Evolutionary conservation across 768 basidiomycete species (phyloP), one percentile per base, ranked within the genome.

Genomic region (Termitomyces sp.): DNA sequence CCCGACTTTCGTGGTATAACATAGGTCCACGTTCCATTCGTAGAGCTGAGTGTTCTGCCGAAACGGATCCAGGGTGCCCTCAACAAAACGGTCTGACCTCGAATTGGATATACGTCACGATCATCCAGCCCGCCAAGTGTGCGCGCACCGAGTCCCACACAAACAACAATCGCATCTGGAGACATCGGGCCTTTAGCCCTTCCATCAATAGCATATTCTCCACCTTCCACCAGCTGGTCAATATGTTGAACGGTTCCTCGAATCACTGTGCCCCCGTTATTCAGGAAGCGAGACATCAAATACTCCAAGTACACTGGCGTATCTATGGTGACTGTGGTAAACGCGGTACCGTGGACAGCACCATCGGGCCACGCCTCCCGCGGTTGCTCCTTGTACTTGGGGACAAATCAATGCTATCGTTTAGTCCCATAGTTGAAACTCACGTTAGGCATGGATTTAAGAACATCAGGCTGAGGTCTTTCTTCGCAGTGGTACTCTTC

Each of bases 111-210:
- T 33, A 92, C 74, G 26, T 73, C 72, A 51, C 76, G 73, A 67
- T 94, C 92, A 61, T 92, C 85, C 6, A 94, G 83, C 2, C 91
- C 92, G 5, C 87, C 79, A 44, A 94, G 74, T 11, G 80, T 81
- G 47, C 81, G 77, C 9, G 90, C 84, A 9, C 88, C 87, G 10
- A 92, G 72, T 1, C 90, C 90, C 0, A 80, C 76, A 63, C 88
- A 91, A 5, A 85, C 78, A 6, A 92, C 68, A 13, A 92, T 66
- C 1, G 81, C 87, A 44, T 84, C 76, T 0, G 72, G 74, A 32
- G 68, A 53, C 5, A 67, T 56, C 1, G 68, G 62, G 9, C 36
- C 54, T 46, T 65, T 60, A 8, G 40, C 50, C 11, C 59, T 45
- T 8, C 62, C 65, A n/a, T 57, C 60, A 51, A 73, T 70, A 20